Base-by-base conservation (phyloP, 116 monocot species). In the Dioscorea cayenensis region DNA sequence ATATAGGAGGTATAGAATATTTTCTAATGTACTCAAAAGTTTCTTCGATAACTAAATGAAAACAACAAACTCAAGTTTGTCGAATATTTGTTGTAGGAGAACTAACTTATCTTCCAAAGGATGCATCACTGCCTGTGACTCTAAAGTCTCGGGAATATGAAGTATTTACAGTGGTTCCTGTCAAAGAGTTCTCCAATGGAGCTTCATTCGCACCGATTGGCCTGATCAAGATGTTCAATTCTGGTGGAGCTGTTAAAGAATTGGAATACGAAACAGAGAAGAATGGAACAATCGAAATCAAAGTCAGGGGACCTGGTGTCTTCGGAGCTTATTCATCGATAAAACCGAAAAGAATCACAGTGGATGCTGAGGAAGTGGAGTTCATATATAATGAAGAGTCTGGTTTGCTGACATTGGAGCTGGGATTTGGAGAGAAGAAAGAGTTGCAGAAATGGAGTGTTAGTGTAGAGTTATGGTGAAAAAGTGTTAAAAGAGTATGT, bases 211-310 rank as follows among this genome's bases (percentile, higher is more conserved):
- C 91, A 3, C 84, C 91, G 0, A 80, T 91, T 64, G 91, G 91
- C 13, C 72, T 87, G 75, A 36, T 87, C 17, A 72, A 71, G 23
- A 87, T 91, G 91, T 87, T 87, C 74, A 91, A 91, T 55, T 86
- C 86, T 65, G 84, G 88, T 70, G 88, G 92, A 78, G 88, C 84
- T 18, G 70, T 88, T 29, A 82, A 78, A 64, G 86, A 81, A 32
- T 25, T 88, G 21, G 70, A 63, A 49, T 84, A 71, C 25, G 75
- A 86, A 58, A 23, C 38, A 36, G 49, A 2, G 6, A 63, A 66
- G 19, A 61, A n/a, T 16, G 66, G 51, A 14, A 51, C 12, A 27
- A 37, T 85, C 0, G 67, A 71, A 12, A 4, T 85, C 2, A 81
- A 82, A 72, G 71, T 84, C 32, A 71, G 65, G 3, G 91, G 91